Evolutionary conservation across 2,329 filamentous ascomycete species (phyloP).

Genomic region (Diplodia seriata): DNA sequence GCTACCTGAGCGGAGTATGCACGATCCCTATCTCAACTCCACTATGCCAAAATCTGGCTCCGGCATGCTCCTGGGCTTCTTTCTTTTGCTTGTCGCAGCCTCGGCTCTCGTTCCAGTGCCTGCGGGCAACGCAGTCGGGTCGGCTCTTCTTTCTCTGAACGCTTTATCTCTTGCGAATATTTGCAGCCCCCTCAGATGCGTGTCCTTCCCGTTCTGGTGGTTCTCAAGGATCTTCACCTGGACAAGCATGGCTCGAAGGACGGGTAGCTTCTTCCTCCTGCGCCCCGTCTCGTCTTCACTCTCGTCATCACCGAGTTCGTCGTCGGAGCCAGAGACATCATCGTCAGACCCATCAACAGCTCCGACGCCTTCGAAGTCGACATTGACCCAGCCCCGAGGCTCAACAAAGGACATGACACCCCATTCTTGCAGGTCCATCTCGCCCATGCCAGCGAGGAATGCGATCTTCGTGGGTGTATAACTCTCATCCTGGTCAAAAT

Average conservation of each 20-base stretch:
- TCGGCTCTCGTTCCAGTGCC: slow-evolving; percentile 31
- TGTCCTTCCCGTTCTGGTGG: slow-evolving; percentile 99
- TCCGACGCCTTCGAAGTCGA: slow-evolving; percentile 71
- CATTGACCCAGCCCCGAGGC: slow-evolving; percentile 89
- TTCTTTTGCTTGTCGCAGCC: slow-evolving; percentile 31
- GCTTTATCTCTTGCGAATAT: slow-evolving; percentile 67
- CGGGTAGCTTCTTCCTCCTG: slow-evolving; percentile 70
- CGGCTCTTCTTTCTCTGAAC: slow-evolving; percentile 36
- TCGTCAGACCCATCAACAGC: slow-evolving; percentile 44
- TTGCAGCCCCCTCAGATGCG: slow-evolving; percentile 92
- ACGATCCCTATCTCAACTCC: slow-evolving; percentile 12
- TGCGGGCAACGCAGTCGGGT: not conserved
- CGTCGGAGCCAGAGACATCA: slow-evolving; percentile 27
- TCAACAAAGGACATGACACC: slow-evolving; percentile 77
- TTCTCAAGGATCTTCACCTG: slow-evolving; percentile 94
- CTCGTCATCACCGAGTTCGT: slow-evolving; percentile 37
- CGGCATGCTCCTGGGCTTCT: slow-evolving; percentile 25
- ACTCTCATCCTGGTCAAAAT: slow-evolving; percentile 91
- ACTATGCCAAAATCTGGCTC: slow-evolving; percentile 30
- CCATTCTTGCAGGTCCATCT: slow-evolving; percentile 91
- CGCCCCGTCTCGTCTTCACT: slow-evolving; percentile 38
- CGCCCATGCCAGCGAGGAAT: slow-evolving; percentile 86
- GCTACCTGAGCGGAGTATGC: not conserved
- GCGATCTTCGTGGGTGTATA: slow-evolving; percentile 95
- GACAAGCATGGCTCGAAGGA: slow-evolving; percentile 85